Conservation (phyloP, 2,329 filamentous ascomycete species). For the Biscogniauxia mediterranea region DNA sequence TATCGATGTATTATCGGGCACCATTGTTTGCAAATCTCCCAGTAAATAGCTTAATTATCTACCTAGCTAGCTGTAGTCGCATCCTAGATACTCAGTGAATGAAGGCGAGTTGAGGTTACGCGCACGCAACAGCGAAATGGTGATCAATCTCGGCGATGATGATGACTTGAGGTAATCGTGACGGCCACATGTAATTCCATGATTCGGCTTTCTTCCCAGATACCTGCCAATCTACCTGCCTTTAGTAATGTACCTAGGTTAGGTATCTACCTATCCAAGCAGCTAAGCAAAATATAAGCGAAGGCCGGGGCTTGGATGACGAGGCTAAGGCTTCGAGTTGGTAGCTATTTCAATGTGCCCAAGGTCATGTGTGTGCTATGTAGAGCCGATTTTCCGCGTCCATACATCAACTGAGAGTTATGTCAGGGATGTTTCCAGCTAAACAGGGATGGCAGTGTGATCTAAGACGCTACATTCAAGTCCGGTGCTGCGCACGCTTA, state of each 20-base stretch:
- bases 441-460: not conserved
- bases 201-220: too few species aligned
- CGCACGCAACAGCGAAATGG: too few species aligned
- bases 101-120: too few species aligned
- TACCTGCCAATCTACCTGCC: too few species aligned
- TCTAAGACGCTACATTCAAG: not conserved
- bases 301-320: not conserved
- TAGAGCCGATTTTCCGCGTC: not conserved
- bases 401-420: not conserved
- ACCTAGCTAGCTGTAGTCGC: too few species aligned
- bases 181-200: not conserved
- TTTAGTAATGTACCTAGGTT: too few species aligned
- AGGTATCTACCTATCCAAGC: too few species aligned
- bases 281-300: too few species aligned
- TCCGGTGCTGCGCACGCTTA: conserved; percentile 9
- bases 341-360: not conserved
- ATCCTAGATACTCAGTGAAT: too few species aligned
- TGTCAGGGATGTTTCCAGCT: not conserved
- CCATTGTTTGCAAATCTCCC: too few species aligned
- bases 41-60: too few species aligned
- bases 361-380: not conserved
- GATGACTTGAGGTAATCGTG: not conserved
- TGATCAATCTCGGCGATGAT: not conserved
- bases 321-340: not conserved
- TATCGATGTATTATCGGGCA: too few species aligned